Evolutionary conservation across 1,139 yeast species (phyloP), one percentile per base, ranked within the genome.

Genomic region (Geotrichum citri-aurantii): DNA sequence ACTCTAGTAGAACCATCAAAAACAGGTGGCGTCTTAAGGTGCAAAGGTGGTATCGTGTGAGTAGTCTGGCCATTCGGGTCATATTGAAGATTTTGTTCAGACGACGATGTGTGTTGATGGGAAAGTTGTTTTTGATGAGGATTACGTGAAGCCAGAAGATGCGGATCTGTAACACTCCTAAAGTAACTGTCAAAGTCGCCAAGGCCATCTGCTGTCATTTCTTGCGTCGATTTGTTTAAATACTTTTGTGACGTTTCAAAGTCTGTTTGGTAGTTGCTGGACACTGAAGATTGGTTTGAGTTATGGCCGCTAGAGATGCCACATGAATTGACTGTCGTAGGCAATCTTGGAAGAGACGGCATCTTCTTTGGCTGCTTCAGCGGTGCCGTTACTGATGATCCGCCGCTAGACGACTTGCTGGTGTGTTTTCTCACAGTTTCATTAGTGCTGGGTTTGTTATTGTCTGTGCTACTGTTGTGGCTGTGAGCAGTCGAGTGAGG

Each of bases 311-410:
- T 26, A 7, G 29, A 26, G 7, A 26, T 26, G 7, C 7, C 29
- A 5, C 7, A 5, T 26, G 29, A 4, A 7, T 19, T 37, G 7
- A 8, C 8, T 14, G 10, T 8, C 19, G 21, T 11, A 6, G 53
- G 53, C 23, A 50, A 27, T 10, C 47, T 33, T 8, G 53, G 53
- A 4, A 50, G 48, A 7, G 24, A 19, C 29, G 53, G 53, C 53
- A 50, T 50, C 12, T 50, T 50, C 29, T 50, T 50, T 7, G 53
- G 53, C 21, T 50, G 53, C 14, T 29, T 33, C 21, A 50, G 48
- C 10, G 53, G 48, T 8, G 14, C 19, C 19, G 44, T 37, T 19
- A n/a, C 17, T 19, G 44, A 37, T 6, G 21, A 37, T 19, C 44
- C 44, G 37, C 37, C n/a, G 44, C 44, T 37, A n/a, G 44, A 37